Conservation (phyloP, 2,329 filamentous ascomycete genomes). For the Fusarium sp. region DNA sequence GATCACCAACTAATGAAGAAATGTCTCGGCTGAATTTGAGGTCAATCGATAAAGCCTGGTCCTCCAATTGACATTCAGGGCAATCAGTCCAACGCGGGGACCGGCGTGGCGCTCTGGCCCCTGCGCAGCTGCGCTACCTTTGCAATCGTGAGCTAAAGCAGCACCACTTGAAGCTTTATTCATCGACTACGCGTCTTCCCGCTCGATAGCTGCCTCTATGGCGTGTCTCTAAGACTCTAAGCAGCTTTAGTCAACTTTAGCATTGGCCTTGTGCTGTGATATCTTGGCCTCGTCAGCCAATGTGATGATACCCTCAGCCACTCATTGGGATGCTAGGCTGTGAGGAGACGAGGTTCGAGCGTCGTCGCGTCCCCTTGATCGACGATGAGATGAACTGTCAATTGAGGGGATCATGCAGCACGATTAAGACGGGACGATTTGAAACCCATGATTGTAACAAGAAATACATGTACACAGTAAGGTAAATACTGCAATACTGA, state of each 20-base stretch:
- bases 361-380: conserved; percentile 19
- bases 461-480: not conserved
- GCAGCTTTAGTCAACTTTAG: conserved; percentile 7
- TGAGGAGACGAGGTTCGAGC: conserved; percentile 8
- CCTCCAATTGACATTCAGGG: conserved; percentile 18
- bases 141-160: conserved; percentile 17
- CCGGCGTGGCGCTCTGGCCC: conserved; percentile 27
- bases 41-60: conserved; percentile 1
- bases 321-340: conserved; percentile 10
- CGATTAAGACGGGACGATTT: conserved; percentile 8
- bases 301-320: conserved; percentile 5
- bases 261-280: conserved; percentile 6
- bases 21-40: conserved; percentile 26
- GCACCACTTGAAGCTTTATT: conserved; percentile 17
- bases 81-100: conserved; percentile 2
- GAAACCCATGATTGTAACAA: conserved; percentile 9
- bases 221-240: conserved; percentile 18
- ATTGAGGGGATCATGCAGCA: not conserved
- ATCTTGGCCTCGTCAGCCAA: conserved; percentile 10
- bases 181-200: conserved; percentile 32
- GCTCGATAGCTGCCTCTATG: conserved; percentile 24
- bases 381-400: conserved; percentile 22
- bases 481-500: not conserved
- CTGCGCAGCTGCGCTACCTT: conserved; percentile 34
- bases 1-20: conserved; percentile 22